Evolutionary conservation across 371 early-diverging fungal species (phyloP).

Genomic region (Choanephora cucurbitarum): DNA sequence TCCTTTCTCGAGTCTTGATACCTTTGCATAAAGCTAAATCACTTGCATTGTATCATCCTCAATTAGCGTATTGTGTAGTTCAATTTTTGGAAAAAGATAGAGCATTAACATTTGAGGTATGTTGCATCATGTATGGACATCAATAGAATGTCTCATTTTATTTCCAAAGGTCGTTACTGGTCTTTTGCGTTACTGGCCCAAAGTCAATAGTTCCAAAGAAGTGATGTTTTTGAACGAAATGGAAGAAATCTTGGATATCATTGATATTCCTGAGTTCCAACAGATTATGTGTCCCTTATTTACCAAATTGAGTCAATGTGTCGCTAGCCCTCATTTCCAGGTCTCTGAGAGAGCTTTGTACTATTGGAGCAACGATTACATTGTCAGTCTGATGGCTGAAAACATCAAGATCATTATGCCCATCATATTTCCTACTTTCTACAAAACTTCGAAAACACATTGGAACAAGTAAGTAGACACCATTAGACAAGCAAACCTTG

Average conservation of each 20-base stretch:
- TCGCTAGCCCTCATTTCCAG: conserved; percentile 93
- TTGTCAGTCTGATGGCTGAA: conserved; percentile 88
- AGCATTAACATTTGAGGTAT: conserved; percentile 80
- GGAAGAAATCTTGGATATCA: conserved; percentile 92
- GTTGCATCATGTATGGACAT: too few species aligned
- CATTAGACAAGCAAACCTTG: too few species aligned
- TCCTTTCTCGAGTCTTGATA: conserved; percentile 84
- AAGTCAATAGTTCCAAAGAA: conserved; percentile 95
- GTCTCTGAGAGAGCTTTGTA: conserved; percentile 93
- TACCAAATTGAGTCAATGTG: conserved; percentile 86
- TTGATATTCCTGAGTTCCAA: conserved; percentile 86
- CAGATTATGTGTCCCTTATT: conserved; percentile 88
- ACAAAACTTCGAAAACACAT: conserved; percentile 89
- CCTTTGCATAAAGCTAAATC: conserved; percentile 94
- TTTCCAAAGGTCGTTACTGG: conserved; percentile 73
- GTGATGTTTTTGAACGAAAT: conserved; percentile 96
- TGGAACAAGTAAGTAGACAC: conserved; percentile 81
- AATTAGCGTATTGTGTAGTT: conserved; percentile 94
- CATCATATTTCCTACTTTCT: conserved; percentile 87
- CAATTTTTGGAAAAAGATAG: conserved; percentile 96
- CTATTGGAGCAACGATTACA: conserved; percentile 96
- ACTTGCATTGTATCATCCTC: conserved; percentile 89
- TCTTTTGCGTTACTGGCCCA: conserved; percentile 93
- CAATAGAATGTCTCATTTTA: too few species aligned
- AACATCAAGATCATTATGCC: conserved; percentile 88